These are phyloP conservation scores for Penicillium nordicum DNA, from an alignment of 2,329 filamentous ascomycete species.

Conservation along the genomic window DNA sequence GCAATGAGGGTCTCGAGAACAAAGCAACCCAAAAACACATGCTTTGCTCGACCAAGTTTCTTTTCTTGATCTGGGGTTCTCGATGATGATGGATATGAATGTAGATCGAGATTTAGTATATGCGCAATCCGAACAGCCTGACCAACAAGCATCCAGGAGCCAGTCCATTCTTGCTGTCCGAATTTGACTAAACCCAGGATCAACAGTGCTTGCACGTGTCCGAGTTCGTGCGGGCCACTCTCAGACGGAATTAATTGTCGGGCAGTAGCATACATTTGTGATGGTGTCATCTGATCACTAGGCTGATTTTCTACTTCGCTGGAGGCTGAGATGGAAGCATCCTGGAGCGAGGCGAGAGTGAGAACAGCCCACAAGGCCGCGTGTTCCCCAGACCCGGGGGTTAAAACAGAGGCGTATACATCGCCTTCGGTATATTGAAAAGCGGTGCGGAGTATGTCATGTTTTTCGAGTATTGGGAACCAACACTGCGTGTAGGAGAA, in stretches of 20 bases:
- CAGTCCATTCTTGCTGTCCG: constrained; percentile 53
- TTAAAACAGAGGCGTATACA: constrained; percentile 23
- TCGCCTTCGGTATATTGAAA: constrained; percentile 33
- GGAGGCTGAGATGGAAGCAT: constrained; percentile 34
- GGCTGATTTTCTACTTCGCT: constrained; percentile 17
- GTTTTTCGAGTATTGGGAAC: constrained; percentile 70
- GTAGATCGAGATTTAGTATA: constrained; percentile 30
- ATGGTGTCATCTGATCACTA: constrained; percentile 17
- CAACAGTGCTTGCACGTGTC: constrained; percentile 56
- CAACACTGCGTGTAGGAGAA: constrained; percentile 73
- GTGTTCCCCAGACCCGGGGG: constrained; percentile 45
- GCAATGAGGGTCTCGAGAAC: constrained; percentile 53
- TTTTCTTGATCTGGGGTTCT: constrained; percentile 34
- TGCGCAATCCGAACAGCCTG: constrained; percentile 55
- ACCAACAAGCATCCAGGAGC: constrained; percentile 64
- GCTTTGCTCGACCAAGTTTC: constrained; percentile 38
- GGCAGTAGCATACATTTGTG: constrained; percentile 46
- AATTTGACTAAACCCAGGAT: constrained; percentile 62
- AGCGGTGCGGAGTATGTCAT: constrained; percentile 56
- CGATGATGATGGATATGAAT: constrained; percentile 48
- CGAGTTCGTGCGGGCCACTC: constrained; percentile 46
- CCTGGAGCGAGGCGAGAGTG: constrained; percentile 57
- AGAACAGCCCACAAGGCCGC: constrained; percentile 61
- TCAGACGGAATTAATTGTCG: constrained; percentile 48
- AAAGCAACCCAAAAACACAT: constrained; percentile 52